Conservation (phyloP, 306 rosid species). For the Hippophae tibetana region DNA sequence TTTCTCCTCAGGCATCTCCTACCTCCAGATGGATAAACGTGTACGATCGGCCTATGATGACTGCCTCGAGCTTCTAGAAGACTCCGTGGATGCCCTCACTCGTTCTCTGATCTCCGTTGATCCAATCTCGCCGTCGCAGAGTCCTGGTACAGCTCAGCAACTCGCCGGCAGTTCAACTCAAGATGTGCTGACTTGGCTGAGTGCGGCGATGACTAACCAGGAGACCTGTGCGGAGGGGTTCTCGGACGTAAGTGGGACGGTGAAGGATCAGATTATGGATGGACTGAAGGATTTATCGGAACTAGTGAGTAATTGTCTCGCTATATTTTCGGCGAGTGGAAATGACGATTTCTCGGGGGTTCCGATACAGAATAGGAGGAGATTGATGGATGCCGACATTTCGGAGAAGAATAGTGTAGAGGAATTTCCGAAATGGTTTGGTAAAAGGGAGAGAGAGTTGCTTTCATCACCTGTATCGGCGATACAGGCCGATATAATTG, state of each 20-base stretch:
- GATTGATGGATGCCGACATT: slow-evolving; percentile 33
- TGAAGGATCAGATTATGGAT: slow-evolving; percentile 36
- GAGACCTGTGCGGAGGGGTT: slow-evolving; percentile 86
- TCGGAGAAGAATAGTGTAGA: slow-evolving; percentile 18
- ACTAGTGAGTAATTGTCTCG: slow-evolving; percentile 69
- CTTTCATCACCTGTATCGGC: slow-evolving; percentile 39
- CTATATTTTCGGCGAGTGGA: slow-evolving; percentile 39
- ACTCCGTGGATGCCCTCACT: slow-evolving; percentile 52
- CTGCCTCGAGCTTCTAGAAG: slow-evolving; percentile 80
- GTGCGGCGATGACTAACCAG: slow-evolving; percentile 73
- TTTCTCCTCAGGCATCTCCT: slow-evolving; percentile 36
- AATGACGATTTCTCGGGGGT: slow-evolving; percentile 61
- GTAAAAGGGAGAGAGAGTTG: slow-evolving; percentile 46
- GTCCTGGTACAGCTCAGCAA: neutral
- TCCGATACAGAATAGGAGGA: slow-evolving; percentile 56
- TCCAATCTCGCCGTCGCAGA: neutral
- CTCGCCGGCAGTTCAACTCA: slow-evolving; percentile 15
- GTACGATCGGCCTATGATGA: slow-evolving; percentile 56
- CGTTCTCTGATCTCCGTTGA: slow-evolving; percentile 38
- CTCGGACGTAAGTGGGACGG: slow-evolving; percentile 29
- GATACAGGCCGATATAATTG: slow-evolving; percentile 61
- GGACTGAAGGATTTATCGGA: slow-evolving; percentile 53
- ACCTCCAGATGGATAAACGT: slow-evolving; percentile 29
- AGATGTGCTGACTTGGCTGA: slow-evolving; percentile 82
- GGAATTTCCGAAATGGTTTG: slow-evolving; percentile 65